Percentiles rank a stretch among this genome's conserved stretches.
phyloP scores from a whole-genome alignment of 495 filamentous ascomycete genomes.

The Lentithecium fluviatile region DNA sequence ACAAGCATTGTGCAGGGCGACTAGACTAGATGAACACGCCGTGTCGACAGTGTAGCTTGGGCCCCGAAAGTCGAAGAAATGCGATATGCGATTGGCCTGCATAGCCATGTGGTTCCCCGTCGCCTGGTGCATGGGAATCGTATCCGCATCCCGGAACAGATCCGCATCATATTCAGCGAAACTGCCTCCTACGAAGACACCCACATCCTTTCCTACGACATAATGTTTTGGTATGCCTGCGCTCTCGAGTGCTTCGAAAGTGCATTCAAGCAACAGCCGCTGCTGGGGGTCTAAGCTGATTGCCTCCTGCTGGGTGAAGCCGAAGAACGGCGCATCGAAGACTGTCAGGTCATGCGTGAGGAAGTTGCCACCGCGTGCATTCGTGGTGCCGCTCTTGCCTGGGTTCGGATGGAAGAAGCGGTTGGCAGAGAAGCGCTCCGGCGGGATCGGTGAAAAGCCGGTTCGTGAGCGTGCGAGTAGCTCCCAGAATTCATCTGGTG shows the following conservation, averaged over 20 bases:
- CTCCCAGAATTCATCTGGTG: slow-evolving; percentile 58
- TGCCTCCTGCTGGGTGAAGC: slow-evolving; percentile 15
- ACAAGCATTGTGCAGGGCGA: slow-evolving; percentile 18
- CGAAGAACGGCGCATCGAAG: slow-evolving; percentile 31
- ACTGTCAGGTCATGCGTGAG: slow-evolving; percentile 3
- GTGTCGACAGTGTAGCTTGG: slow-evolving; percentile 17
- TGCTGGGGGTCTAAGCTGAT: slow-evolving; percentile 26
- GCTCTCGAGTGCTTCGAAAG: slow-evolving; percentile 18
- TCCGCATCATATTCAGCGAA: slow-evolving; percentile 19
- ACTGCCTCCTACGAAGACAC: slow-evolving; percentile 17
- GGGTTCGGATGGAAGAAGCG: slow-evolving; percentile 19
- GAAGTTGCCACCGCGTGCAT: slow-evolving; percentile 8
- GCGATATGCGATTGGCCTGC: slow-evolving; percentile 13
- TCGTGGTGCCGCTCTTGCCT: slow-evolving; percentile 6
- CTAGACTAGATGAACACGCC: slow-evolving; percentile 17
- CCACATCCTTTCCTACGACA: not conserved
- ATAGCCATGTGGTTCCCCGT: slow-evolving; percentile 17
- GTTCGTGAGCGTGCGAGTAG: slow-evolving; percentile 42
- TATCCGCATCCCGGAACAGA: slow-evolving; percentile 15
- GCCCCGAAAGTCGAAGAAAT: slow-evolving; percentile 19
- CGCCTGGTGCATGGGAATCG: slow-evolving; percentile 7
- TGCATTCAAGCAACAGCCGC: slow-evolving; percentile 14
- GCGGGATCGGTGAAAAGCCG: slow-evolving; percentile 9
- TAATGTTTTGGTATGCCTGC: slow-evolving; percentile 16
- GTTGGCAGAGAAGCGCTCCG: slow-evolving; percentile 3